These are phyloP conservation scores for Symmetrospora coprosmae DNA, from an alignment of 768 basidiomycete genomes.

Conservation along the genomic window DNA sequence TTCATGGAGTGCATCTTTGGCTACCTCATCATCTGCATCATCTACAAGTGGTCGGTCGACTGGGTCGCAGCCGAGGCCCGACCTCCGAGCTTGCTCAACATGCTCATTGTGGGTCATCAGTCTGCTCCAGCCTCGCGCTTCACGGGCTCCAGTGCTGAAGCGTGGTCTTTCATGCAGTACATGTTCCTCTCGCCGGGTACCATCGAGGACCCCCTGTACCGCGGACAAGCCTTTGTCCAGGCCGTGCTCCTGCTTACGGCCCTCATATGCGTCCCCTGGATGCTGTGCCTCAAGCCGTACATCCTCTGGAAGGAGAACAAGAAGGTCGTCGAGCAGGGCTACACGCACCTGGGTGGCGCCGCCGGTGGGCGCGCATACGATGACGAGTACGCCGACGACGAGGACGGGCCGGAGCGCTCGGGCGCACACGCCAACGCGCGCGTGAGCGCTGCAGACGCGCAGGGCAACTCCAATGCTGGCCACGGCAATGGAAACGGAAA, in stretches of 20 bases:
- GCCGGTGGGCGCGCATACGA: slow-evolving; percentile 40
- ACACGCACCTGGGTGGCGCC: slow-evolving; percentile 44
- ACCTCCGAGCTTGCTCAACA: slow-evolving; percentile 73
- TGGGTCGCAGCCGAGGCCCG: slow-evolving; percentile 56
- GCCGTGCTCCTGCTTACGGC: slow-evolving; percentile 62
- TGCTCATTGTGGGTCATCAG: slow-evolving; percentile 22
- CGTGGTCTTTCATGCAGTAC: too few relatives aligned
- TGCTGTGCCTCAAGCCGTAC: slow-evolving; percentile 85
- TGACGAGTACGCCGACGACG: slow-evolving; percentile 51
- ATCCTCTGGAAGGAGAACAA: slow-evolving; percentile 77
- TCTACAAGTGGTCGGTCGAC: slow-evolving; percentile 94
- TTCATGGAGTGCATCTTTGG: slow-evolving; percentile 95
- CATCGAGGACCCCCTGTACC: slow-evolving; percentile 52
- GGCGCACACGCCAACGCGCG: slow-evolving; percentile 37
- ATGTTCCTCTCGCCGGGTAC: slow-evolving; percentile 89
- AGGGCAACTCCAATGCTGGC: slow-evolving; percentile 53
- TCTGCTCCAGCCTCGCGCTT: background rate
- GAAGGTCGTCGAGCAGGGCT: slow-evolving; percentile 67
- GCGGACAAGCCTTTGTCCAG: slow-evolving; percentile 76
- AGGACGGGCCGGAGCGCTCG: slow-evolving; percentile 73
- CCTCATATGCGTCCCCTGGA: slow-evolving; percentile 80
- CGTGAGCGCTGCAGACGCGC: slow-evolving; percentile 40
- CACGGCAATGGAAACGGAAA: slow-evolving; percentile 43
- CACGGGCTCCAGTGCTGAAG: too few relatives aligned
- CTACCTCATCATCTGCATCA: slow-evolving; percentile 79